These are phyloP conservation scores for Nissolia schottii DNA, from an alignment of 306 rosid species.

Conservation along the genomic window DNA sequence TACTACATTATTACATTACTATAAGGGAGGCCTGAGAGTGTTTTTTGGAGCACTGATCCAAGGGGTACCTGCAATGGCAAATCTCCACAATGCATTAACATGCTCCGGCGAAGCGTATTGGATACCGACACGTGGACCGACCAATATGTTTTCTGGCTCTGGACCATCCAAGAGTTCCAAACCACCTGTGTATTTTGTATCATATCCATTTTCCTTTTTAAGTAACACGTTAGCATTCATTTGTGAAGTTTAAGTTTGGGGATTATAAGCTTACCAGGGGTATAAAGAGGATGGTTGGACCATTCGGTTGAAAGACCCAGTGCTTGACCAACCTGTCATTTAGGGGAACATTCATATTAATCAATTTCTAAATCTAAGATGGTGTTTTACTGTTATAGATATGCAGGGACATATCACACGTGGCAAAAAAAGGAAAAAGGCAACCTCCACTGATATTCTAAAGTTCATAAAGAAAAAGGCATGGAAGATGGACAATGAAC, in stretches of 20 bases:
- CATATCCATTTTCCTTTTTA: not conserved
- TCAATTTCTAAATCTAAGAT: not conserved
- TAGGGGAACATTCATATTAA: not conserved
- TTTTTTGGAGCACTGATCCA: slow-evolving; percentile 96
- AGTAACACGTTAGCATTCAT: not conserved
- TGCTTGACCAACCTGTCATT: slow-evolving; percentile 80
- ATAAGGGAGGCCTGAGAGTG: slow-evolving; percentile 52
- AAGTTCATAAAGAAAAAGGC: not conserved
- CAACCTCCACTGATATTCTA: not conserved
- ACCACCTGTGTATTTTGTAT: slow-evolving; percentile 59
- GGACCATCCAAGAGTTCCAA: slow-evolving; percentile 86
- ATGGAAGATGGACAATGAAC: not conserved
- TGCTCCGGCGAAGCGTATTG: slow-evolving; percentile 78
- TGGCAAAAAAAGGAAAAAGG: not conserved
- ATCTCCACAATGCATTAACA: slow-evolving; percentile 83
- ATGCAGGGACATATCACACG: not conserved
- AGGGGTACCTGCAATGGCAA: slow-evolving; percentile 79
- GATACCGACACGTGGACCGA: slow-evolving; percentile 91
- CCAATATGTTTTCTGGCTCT: slow-evolving; percentile 59
- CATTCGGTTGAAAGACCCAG: slow-evolving; percentile 86
- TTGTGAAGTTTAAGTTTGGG: not conserved
- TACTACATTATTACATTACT: not conserved
- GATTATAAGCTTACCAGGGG: slow-evolving; percentile 51
- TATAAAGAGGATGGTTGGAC: slow-evolving; percentile 82
- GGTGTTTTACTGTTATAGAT: not conserved